Evolutionary conservation across 306 rosid genomes (phyloP).

Genomic region (Prunus persica): Prunus_persica_NCBIv2 NC_034015.1:16637001-16637500

Average conservation of each 20-base stretch:
- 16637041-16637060: slow-evolving; percentile 23
- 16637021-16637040: slow-evolving; percentile 55
- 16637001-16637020: slow-evolving; percentile 53
- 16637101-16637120: background rate
- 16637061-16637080: slow-evolving; percentile 45
- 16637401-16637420: background rate
- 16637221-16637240: slow-evolving; percentile 25
- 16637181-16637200: slow-evolving; percentile 21
- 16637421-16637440: background rate
- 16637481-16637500: too few species aligned
- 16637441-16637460: background rate
- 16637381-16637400: background rate
- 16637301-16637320: too few species aligned
- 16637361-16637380: background rate
- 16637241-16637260: background rate
- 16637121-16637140: slow-evolving; percentile 1
- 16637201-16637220: background rate
- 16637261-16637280: slow-evolving; percentile 27
- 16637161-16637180: slow-evolving; percentile 17
- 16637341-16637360: too few species aligned
- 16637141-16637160: slow-evolving; percentile 34
- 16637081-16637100: slow-evolving; percentile 20
- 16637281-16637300: too few species aligned
- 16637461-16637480: background rate
- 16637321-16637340: too few species aligned